Evolutionary conservation across 2,329 filamentous ascomycete genomes (phyloP).

Genomic region (Thielaviopsis cerberus): DNA sequence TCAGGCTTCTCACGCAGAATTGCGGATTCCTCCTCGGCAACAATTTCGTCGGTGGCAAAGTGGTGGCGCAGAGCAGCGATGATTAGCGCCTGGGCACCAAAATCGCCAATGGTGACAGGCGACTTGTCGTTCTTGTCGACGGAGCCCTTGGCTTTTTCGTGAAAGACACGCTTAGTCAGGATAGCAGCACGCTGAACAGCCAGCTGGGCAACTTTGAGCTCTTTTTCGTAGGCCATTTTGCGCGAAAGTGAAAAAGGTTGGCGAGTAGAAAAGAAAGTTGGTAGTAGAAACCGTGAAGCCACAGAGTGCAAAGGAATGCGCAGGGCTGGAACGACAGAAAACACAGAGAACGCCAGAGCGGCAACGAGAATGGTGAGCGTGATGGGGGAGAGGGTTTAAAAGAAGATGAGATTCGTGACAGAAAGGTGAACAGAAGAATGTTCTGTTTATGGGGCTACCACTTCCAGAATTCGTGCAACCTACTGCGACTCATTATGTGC

Average conservation of each 20-base stretch:
- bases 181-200: slow-evolving; percentile 62
- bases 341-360: slow-evolving; percentile 1
- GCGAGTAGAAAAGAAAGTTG: neutral
- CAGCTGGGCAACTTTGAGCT: slow-evolving; percentile 68
- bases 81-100: slow-evolving; percentile 91
- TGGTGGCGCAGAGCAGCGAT: slow-evolving; percentile 74
- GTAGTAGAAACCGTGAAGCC: slow-evolving; percentile 1
- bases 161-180: slow-evolving; percentile 35
- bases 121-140: slow-evolving; percentile 79
- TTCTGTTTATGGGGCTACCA: too few relatives aligned
- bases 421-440: too few relatives aligned
- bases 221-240: slow-evolving; percentile 32
- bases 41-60: slow-evolving; percentile 80
- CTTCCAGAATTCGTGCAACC: too few relatives aligned
- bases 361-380: neutral
- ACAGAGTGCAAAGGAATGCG: neutral
- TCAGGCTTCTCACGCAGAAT: slow-evolving; percentile 52
- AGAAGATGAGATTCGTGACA: too few relatives aligned
- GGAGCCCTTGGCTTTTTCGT: slow-evolving; percentile 86
- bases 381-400: neutral
- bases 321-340: neutral
- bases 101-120: slow-evolving; percentile 93
- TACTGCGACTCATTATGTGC: too few relatives aligned
- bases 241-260: slow-evolving; percentile 14
- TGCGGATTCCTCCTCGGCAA: slow-evolving; percentile 85